Base-by-base conservation (phyloP, 495 filamentous ascomycete genomes). In the Xylaria cubensis region DNA sequence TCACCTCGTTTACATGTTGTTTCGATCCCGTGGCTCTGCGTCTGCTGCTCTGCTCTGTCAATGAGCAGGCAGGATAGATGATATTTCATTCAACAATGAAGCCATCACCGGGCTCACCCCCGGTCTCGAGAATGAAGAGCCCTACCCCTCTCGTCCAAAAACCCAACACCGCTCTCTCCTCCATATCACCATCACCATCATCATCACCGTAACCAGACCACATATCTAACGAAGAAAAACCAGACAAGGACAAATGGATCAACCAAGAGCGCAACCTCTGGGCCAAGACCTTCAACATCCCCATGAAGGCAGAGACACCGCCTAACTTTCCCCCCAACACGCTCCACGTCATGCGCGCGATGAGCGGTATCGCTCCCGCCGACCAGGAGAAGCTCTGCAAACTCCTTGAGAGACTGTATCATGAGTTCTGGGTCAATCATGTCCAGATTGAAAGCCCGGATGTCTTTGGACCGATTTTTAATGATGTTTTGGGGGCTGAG, bases 181-280 rank as follows among this genome's bases (percentile, higher is more conserved):
- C 6, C 19, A 7, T 42, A 13, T 13, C 39, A n/a, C 24, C 34
- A 39, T 21, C 32, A 34, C 1, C 34, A 4, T 7, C 34, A 1
- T 4, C 34, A 32, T 17, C 13, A 4, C 4, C 4, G 3, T 19
- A 34, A 36, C 29, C 55, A 59, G 36, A 13, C 53, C 2, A 29
- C 3, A 12, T 15, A 58, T 39, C 58, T 26, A 9, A 64, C 61
- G 2, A 64, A 50, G 0, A 2, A 63, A 8, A 26, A 44, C 6
- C 63, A 92, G 90, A 94, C 81, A 93, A 94, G 78, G 88, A 87
- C 75, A 82, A 83, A 72, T 94, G 88, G 87, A 89, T 92, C 67
- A 75, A 81, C 69, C 50, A 64, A 10, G 90, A 93, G 75, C 89
- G 91, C 21, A 24, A 80, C n/a, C 88, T 89, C 71, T 93, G 90